Evolutionary conservation across 768 basidiomycete species (phyloP).

Genomic region (Lentinula raphanica): DNA sequence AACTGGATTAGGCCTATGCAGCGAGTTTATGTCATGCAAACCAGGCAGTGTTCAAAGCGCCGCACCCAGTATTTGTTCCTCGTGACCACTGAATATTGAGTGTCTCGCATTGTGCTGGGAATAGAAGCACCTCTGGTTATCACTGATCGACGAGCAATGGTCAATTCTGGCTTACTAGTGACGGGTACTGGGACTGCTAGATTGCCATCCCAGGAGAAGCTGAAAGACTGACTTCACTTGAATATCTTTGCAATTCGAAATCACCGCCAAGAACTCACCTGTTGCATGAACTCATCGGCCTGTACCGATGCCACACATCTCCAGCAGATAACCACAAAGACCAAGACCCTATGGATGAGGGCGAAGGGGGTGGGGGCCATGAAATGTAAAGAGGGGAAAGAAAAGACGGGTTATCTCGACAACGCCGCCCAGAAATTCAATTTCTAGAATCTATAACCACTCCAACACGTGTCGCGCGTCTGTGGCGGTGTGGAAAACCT

Average conservation of each 20-base stretch:
- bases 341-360: neutral
- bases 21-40: slow-evolving; percentile 3
- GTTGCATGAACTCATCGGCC: neutral
- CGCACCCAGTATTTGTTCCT: slow-evolving; percentile 34
- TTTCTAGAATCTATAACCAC: neutral
- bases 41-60: slow-evolving; percentile 2
- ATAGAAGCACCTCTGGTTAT: neutral
- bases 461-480: neutral
- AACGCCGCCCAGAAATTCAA: neutral
- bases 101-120: slow-evolving; percentile 38
- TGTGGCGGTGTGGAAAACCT: neutral
- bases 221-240: neutral
- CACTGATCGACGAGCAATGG: slow-evolving; percentile 1
- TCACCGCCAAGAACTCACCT: neutral
- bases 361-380: neutral
- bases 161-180: neutral
- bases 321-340: neutral
- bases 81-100: slow-evolving; percentile 40
- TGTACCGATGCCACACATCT: neutral
- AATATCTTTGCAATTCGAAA: neutral
- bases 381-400: neutral
- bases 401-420: neutral
- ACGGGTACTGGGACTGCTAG: slow-evolving; percentile 8
- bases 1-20: slow-evolving; percentile 44
- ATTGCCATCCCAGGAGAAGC: neutral